Percentiles rank a stretch among this genome's conserved stretches.
These are phyloP conservation scores for Sesbania bispinosa DNA, from an alignment of 306 rosid species.

Conservation along the genomic window DNA sequence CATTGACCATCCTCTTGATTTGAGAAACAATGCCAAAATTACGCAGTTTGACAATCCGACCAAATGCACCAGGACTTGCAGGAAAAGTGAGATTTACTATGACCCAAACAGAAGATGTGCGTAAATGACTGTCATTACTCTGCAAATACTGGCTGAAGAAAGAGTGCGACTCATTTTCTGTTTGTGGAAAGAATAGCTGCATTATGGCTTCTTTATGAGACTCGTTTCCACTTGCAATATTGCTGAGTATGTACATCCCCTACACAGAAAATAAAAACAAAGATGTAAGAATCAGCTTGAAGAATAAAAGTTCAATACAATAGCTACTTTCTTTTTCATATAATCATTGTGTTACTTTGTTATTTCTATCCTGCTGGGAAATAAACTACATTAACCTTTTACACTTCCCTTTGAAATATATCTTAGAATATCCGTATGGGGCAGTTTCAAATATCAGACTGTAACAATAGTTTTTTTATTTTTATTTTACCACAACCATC, in stretches of 20 bases:
- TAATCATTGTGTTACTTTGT: background rate
- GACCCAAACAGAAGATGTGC: slow-evolving; percentile 66
- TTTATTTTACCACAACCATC: background rate
- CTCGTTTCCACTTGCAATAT: slow-evolving; percentile 80
- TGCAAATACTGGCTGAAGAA: slow-evolving; percentile 59
- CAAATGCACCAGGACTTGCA: slow-evolving; percentile 52
- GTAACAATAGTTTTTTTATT: background rate
- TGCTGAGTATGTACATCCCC: slow-evolving; percentile 74
- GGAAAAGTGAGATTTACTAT: slow-evolving; percentile 72
- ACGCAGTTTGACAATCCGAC: slow-evolving; percentile 52
- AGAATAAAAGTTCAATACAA: slow-evolving; percentile 1
- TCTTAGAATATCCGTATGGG: background rate
- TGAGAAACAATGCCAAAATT: slow-evolving; percentile 66
- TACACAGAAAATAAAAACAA: slow-evolving; percentile 20
- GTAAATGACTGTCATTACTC: slow-evolving; percentile 56
- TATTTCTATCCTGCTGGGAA: background rate
- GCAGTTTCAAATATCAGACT: background rate
- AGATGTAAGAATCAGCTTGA: background rate
- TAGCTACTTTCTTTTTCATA: background rate
- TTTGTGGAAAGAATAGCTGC: slow-evolving; percentile 50
- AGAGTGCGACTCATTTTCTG: slow-evolving; percentile 45
- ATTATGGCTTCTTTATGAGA: slow-evolving; percentile 75
- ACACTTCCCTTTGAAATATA: background rate
- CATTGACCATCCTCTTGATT: slow-evolving; percentile 67
- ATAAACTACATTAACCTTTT: background rate